Conservation (phyloP, 345 rosid species). For the Gossypium thurberi region DNA sequence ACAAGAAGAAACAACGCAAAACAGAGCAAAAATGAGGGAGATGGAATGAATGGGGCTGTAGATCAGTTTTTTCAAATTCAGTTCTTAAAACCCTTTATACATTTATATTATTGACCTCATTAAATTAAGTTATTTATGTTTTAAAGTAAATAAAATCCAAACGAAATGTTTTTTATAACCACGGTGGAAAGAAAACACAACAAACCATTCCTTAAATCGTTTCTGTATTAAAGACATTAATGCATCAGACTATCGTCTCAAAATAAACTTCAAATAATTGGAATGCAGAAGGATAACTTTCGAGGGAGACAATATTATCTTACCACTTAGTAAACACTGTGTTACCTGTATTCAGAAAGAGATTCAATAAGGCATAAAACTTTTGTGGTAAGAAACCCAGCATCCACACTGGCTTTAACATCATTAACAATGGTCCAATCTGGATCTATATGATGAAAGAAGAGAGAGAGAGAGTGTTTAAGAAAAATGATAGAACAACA, state of each 20-base stretch:
- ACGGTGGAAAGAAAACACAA: neutral
- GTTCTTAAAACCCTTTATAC: neutral
- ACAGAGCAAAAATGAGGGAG: neutral
- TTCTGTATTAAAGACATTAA: neutral
- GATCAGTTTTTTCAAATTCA: neutral
- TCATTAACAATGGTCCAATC: conserved; percentile 33
- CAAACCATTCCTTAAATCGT: neutral
- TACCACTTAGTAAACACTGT: neutral
- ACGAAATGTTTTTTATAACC: neutral
- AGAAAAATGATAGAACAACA: conserved; percentile 4
- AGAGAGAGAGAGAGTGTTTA: neutral
- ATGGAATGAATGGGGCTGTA: neutral
- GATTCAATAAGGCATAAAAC: conserved; percentile 54
- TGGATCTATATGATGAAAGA: conserved; percentile 26
- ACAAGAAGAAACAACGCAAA: neutral
- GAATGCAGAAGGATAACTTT: neutral
- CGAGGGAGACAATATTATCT: neutral
- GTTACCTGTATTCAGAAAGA: conserved; percentile 72
- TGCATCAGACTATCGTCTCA: neutral
- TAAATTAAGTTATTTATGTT: neutral
- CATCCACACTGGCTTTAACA: conserved; percentile 25
- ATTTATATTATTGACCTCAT: neutral
- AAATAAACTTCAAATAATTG: neutral
- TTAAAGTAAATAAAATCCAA: neutral
- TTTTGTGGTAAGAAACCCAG: conserved; percentile 51